These are phyloP conservation scores for Neurospora sp. DNA, from an alignment of 2,329 filamentous ascomycete genomes.

Conservation along the genomic window DNA sequence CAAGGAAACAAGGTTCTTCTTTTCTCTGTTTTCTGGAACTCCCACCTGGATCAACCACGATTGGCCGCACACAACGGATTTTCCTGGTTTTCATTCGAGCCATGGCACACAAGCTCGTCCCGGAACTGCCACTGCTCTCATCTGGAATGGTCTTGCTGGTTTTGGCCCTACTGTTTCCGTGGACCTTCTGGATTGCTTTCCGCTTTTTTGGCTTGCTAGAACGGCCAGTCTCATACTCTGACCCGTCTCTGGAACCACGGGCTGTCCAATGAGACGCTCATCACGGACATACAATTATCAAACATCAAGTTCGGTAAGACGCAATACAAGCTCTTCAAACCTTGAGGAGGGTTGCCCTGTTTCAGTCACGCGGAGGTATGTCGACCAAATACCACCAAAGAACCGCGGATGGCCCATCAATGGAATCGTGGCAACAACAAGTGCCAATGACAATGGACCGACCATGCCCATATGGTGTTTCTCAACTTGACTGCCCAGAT, in stretches of 20 bases:
- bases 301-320: neutral
- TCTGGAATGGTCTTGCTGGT: neutral
- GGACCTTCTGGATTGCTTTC: neutral
- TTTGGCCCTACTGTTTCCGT: neutral
- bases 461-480: neutral
- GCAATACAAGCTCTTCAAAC: neutral
- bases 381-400: neutral
- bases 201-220: neutral
- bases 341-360: neutral
- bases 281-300: neutral
- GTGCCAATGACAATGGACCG: neutral
- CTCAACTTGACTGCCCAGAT: neutral
- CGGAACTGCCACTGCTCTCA: neutral
- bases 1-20: conserved; percentile 2
- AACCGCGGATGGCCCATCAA: neutral
- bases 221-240: neutral
- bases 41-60: neutral
- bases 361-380: neutral
- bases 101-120: neutral
- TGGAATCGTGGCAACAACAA: neutral
- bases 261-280: neutral
- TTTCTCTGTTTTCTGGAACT: neutral
- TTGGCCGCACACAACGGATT: neutral
- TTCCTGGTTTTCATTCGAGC: neutral
- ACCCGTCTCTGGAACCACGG: neutral